Base-by-base conservation (phyloP, 1,284 basidiomycete genomes). In the Ceratobasidium sp. region DNA sequence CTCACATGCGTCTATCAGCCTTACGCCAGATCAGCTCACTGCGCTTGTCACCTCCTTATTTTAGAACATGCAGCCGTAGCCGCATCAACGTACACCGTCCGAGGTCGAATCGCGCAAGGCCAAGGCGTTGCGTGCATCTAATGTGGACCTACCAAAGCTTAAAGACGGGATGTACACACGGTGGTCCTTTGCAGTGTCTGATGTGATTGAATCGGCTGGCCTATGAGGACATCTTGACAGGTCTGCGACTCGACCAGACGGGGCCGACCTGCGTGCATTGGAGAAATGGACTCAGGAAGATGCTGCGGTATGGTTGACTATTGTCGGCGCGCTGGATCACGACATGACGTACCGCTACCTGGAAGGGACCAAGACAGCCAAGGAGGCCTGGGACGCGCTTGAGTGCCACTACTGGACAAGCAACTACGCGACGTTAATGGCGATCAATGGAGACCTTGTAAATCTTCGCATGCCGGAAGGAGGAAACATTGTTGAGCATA, bases 221-320 rank as follows among this genome's bases (percentile, higher is more conserved):
- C 67, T 70, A 8, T 40, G 32, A 34, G 67, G 67, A 1, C 52
- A 70, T 43, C 0, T 70, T 15, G 67, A 70, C 13, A 37, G 67
- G 2, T 52, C 67, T 2, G 25, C 29, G 11, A 15, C n/a, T 2
- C 49, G 37, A 5, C 67, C 54, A 2, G n/a, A n/a, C 6, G 52
- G 37, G 2, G 19, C 29, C n/a, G 54, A 57, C 44, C 4, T 34
- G 25, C 1, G 67, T 22, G 51, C 49, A 2, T 8, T 34, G 1
- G 44, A 43, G 1, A 61, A n/a, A 29, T 71, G 56, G 22, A 13
- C 22, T 25, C 54, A 49, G 19, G 56, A 61, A 25, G 37, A 54
- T 15, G 69, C 40, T 0, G 56, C 56, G 0, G 56, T 61, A 8
- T n/a, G 34, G 8, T 32, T 40, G 5, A 22, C 69, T 5, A 71